These are phyloP conservation scores for Ceratocystis ficicola DNA, from an alignment of 2,329 filamentous ascomycete genomes.

Conservation along the genomic window DNA sequence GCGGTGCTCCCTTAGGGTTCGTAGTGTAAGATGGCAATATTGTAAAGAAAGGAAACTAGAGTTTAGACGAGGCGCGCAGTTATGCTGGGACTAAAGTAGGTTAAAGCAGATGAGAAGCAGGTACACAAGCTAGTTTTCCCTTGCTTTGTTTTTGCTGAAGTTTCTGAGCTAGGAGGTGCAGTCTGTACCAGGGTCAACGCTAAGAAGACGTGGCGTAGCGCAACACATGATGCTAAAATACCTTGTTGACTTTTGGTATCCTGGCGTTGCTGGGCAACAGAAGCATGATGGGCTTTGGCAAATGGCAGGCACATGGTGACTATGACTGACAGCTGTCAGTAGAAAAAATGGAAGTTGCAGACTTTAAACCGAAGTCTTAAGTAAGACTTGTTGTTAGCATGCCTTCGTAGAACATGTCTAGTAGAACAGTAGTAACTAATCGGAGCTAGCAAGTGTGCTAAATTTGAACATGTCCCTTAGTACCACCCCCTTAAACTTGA, in stretches of 20 bases:
- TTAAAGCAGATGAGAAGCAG: background rate
- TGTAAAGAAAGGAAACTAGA: background rate
- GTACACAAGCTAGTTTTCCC: background rate
- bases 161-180: background rate
- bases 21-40: background rate
- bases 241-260: background rate
- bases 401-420: background rate
- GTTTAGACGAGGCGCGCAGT: background rate
- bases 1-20: background rate
- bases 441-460: background rate
- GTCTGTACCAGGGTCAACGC: background rate
- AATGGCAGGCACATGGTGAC: background rate
- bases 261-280: conserved; percentile 1
- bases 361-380: background rate
- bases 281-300: background rate
- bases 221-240: background rate
- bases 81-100: background rate
- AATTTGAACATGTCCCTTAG: background rate
- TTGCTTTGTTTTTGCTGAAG: conserved; percentile 6
- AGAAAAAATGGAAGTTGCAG: background rate
- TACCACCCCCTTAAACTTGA: background rate
- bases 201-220: background rate
- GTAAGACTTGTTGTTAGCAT: too few relatives aligned
- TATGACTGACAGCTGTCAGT: background rate
- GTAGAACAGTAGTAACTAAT: background rate